Conservation (phyloP, 768 basidiomycete genomes). For the Obba rivulosa region DNA sequence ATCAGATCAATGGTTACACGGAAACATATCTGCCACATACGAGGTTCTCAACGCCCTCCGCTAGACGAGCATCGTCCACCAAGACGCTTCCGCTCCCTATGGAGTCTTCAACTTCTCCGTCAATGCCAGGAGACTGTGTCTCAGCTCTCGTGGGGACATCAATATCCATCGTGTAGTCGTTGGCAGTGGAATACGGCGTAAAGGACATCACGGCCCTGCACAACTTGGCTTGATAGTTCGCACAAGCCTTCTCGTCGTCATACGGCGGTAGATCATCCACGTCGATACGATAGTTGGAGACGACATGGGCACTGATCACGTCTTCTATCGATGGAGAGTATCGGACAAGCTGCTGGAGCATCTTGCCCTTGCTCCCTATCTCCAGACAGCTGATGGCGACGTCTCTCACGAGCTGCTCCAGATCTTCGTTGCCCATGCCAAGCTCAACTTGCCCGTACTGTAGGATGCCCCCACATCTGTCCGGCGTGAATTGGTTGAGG, state of each 20-base stretch:
- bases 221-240: slow-evolving; percentile 42
- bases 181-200: no score
- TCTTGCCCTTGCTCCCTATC: slow-evolving; percentile 64
- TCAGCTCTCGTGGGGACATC: no score
- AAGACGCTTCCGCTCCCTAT: not conserved
- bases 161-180: no score
- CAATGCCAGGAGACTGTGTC: no score
- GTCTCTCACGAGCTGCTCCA: slow-evolving; percentile 48
- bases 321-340: slow-evolving; percentile 37
- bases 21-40: slow-evolving; percentile 9
- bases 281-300: slow-evolving; percentile 45
- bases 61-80: not conserved
- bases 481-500: slow-evolving; percentile 65
- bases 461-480: slow-evolving; percentile 41
- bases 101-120: not conserved
- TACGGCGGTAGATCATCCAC: slow-evolving; percentile 52
- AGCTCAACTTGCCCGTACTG: slow-evolving; percentile 43
- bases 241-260: slow-evolving; percentile 43
- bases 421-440: slow-evolving; percentile 37
- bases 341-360: slow-evolving; percentile 54
- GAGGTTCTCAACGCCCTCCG: slow-evolving; percentile 9
- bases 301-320: slow-evolving; percentile 38
- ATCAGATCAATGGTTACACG: slow-evolving; percentile 4
- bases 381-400: slow-evolving; percentile 56
- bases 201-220: slow-evolving; percentile 37